phyloP scores from a whole-genome alignment of 139 green algal species.

The Nannochloris sp. region DNA sequence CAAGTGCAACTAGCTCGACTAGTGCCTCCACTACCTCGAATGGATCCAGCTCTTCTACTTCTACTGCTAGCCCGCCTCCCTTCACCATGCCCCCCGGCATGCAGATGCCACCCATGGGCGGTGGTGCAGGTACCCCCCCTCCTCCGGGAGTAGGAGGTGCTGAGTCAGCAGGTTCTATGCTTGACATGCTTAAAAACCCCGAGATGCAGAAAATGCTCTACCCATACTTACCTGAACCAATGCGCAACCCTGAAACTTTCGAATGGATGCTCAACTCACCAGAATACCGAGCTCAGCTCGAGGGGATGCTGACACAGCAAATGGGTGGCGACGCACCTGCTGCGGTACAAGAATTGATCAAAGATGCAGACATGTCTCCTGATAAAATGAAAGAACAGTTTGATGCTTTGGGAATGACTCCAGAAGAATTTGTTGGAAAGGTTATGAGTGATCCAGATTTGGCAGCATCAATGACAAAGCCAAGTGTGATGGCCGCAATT shows the following conservation, averaged over 20 bases:
- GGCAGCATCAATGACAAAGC: constrained; percentile 66
- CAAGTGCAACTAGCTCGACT: neutral
- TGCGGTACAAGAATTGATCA: constrained; percentile 31
- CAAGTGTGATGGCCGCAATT: constrained; percentile 71
- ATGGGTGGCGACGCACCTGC: constrained; percentile 12
- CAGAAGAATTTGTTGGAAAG: constrained; percentile 70
- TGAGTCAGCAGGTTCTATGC: constrained; percentile 3
- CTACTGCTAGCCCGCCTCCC: neutral
- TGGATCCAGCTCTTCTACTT: neutral
- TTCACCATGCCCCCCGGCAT: constrained; percentile 1
- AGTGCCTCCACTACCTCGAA: neutral
- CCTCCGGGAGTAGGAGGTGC: neutral
- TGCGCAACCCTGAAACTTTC: constrained; percentile 80
- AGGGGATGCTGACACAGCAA: constrained; percentile 49
- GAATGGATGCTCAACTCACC: constrained; percentile 73
- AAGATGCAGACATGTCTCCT: constrained; percentile 23
- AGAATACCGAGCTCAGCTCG: constrained; percentile 37
- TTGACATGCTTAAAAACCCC: constrained; percentile 35
- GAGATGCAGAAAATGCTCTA: constrained; percentile 83
- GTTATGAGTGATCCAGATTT: constrained; percentile 73
- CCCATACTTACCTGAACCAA: constrained; percentile 80
- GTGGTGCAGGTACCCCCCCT: neutral
- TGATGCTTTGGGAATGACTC: constrained; percentile 63
- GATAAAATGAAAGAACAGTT: constrained; percentile 50
- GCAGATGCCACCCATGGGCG: constrained; percentile 1